Base-by-base conservation (phyloP, 1,284 basidiomycete genomes). In the Ganoderma lucidum region DNA sequence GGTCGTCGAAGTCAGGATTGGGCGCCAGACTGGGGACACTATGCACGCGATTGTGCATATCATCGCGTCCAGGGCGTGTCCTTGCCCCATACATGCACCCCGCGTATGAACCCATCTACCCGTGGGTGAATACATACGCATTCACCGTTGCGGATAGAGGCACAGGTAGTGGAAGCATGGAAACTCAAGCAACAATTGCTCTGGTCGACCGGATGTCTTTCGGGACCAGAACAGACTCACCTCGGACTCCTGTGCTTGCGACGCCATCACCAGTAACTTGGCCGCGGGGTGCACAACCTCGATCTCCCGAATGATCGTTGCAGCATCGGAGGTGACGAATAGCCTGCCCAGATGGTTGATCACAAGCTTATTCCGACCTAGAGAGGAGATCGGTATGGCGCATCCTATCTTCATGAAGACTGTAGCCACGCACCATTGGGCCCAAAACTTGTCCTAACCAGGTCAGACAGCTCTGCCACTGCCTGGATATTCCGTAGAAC, bases 241-340 rank as follows among this genome's bases (percentile, higher is more conserved):
- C 88, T 99, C 98, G 1, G 91, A 82, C 82, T 99, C 97, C 80
- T 99, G 98, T 42, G 97, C 95, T 78, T 98, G 96, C 53, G 94
- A 96, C 23, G 97, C 96, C 95, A 99, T 98, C 41, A 99, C 97
- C 15, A 99, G 85, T 12, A 99, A 86, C 82, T 99, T 99, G 39
- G 96, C 98, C 6, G 97, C 97, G 0, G 98, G 98, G 81, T 99
- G 98, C 37, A 99, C 96, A 63, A 99, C 96, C 80, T 99, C 98
- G 80, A 99, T 92, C 83, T 99, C 98, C 73, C 94, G 90, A 79
- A 99, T 97, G 83, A 99, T 99, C 68, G 98, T 99, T 12, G 98
- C 98, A 9, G 98, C 97, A 88, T 99, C 98, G 62, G 96, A 98
- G 39, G 98, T 99, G 69, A 99, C 97, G 82, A 99, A 99, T 62